Base-by-base conservation (phyloP, 495 filamentous ascomycete species). In the Penicillium bialowiezense region DNA sequence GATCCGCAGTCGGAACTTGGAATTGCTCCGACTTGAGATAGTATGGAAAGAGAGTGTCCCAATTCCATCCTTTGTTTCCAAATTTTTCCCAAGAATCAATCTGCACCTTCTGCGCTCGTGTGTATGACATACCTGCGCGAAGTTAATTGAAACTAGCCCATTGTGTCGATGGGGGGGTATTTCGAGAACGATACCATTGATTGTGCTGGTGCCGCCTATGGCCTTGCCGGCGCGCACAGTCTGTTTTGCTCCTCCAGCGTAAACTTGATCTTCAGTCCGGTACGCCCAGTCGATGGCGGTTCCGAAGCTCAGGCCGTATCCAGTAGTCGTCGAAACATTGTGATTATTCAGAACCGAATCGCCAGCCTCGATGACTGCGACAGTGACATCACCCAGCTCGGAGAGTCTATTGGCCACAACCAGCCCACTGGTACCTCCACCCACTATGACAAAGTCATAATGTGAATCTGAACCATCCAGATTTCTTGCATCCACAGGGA, bases 61-160 rank as follows among this genome's bases (percentile, higher is more conserved):
- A 87, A 47, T 70, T 76, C 84, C 84, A 87, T n/a, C 81, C 80
- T 2, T 73, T 68, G 54, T 85, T 86, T 2, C 85, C 83, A 3
- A 85, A 59, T 3, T 55, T 56, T 47, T 75, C 69, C 84, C 84
- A 86, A 2, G 73, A 64, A 52, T 87, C 77, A 49, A 70, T 69
- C 57, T 63, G 66, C 14, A 51, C 68, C 3, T 46, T 52, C 44
- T 68, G 61, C 0, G 64, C 64, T 19, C 64, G 59, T 26, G 68
- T 64, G 31, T 80, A 78, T 9, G 74, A 69, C 72, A 77, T 75
- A 18, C 76, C 74, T 77, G 42, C 21, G 1, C 6, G 5, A 47
- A 18, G 14, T 3, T 21, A 14, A 29, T 36, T 29, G 48, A 15
- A 15, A n/a, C n/a, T n/a, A n/a, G n/a, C n/a, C n/a, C n/a, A n/a